Evolutionary conservation across 805 yeast species (phyloP).

Genomic region (Candida odintsovae): DNA sequence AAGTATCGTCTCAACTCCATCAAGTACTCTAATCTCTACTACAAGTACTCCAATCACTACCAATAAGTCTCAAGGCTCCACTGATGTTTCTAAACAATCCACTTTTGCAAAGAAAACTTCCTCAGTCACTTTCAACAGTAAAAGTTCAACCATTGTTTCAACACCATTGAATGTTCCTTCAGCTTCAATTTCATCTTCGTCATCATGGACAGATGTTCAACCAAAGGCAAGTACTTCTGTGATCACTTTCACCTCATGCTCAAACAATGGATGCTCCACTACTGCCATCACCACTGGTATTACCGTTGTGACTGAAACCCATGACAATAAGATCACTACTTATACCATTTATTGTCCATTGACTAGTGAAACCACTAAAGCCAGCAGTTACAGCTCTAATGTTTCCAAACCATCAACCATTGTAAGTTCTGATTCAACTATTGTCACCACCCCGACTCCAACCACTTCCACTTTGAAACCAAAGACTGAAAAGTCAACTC

Average conservation of each 20-base stretch:
- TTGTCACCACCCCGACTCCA: neutral
- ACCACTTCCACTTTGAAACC: neutral
- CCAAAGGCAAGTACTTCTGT: constrained; percentile 23
- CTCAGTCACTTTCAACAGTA: too few relatives aligned
- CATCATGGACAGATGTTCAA: constrained; percentile 7
- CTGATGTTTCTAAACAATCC: too few relatives aligned
- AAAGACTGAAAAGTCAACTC: neutral
- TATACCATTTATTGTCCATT: constrained; percentile 35
- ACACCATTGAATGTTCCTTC: neutral
- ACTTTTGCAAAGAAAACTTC: too few relatives aligned
- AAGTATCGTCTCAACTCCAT: too few relatives aligned
- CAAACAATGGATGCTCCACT: constrained; percentile 26
- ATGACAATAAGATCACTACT: constrained; percentile 22
- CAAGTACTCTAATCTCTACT: too few relatives aligned
- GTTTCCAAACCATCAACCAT: neutral
- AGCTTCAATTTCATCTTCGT: constrained; percentile 1
- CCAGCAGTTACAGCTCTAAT: neutral
- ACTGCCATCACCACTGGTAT: constrained; percentile 29
- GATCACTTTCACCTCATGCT: constrained; percentile 31
- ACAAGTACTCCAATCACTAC: too few relatives aligned
- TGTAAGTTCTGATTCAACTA: neutral
- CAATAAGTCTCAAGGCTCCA: too few relatives aligned
- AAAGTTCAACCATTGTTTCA: neutral
- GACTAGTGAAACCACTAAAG: neutral
- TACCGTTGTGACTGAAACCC: constrained; percentile 29